Conservation (phyloP, 2,329 filamentous ascomycete species). For the Verruconis gallopava region DNA sequence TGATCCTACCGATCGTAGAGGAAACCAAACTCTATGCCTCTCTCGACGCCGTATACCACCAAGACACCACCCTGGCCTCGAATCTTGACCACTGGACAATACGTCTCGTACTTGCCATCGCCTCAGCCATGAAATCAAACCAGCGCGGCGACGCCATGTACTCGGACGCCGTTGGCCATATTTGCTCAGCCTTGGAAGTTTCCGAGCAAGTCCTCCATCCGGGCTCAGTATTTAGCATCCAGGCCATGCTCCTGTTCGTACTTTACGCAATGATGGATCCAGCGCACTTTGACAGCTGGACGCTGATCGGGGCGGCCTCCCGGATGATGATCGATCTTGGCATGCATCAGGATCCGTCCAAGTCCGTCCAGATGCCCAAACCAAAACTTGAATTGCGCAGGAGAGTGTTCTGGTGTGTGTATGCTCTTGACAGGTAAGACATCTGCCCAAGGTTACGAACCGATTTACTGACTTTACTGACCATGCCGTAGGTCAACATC, state of each 20-base stretch:
- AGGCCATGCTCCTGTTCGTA: conserved; percentile 73
- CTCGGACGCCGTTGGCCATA: conserved; percentile 45
- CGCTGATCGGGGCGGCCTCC: conserved; percentile 79
- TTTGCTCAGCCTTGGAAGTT: conserved; percentile 56
- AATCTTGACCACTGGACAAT: conserved; percentile 71
- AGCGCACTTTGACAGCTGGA: conserved; percentile 86
- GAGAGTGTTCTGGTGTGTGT: conserved; percentile 80
- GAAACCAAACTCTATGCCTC: conserved; percentile 66
- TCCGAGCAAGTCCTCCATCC: conserved; percentile 76
- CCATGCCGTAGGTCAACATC: conserved; percentile 85
- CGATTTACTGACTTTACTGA: too few species aligned
- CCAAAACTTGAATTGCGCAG: conserved; percentile 63
- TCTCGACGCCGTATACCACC: conserved; percentile 69
- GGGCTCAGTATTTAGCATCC: conserved; percentile 73
- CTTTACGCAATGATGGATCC: conserved; percentile 87
- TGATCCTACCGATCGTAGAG: conserved; percentile 69
- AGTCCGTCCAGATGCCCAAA: conserved; percentile 53
- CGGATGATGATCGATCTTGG: conserved; percentile 81
- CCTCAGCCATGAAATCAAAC: conserved; percentile 60
- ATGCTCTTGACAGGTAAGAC: conserved; percentile 67
- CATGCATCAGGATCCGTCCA: conserved; percentile 79
- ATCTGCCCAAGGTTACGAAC: too few species aligned
- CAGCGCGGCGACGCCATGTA: conserved; percentile 50
- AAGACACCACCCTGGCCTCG: conserved; percentile 47
- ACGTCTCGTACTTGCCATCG: conserved; percentile 80